Percentiles rank a stretch among this genome's conserved stretches.
These are phyloP conservation scores for Verticillium alfalfae DNA, from an alignment of 2,329 filamentous ascomycete species.

Conservation along the genomic window DNA sequence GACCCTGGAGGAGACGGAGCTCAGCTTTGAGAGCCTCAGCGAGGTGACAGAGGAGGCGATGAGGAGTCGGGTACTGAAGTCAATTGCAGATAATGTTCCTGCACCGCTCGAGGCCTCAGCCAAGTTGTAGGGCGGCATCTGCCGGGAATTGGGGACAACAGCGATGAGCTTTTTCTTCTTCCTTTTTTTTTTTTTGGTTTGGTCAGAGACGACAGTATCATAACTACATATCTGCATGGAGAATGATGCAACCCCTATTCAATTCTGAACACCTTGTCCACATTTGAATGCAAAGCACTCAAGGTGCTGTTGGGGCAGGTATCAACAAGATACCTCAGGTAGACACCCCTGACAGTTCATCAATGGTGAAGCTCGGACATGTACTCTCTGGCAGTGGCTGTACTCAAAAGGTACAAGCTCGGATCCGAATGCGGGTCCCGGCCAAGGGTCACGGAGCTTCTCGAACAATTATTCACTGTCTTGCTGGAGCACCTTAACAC, in stretches of 20 bases:
- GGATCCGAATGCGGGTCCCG: not conserved
- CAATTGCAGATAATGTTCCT: slow-evolving; percentile 11
- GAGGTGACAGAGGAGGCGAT: slow-evolving; percentile 38
- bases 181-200: no score
- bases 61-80: slow-evolving; percentile 26
- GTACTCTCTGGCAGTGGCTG: not conserved
- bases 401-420: not conserved
- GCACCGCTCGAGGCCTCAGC: slow-evolving; percentile 16
- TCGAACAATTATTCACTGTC: not conserved
- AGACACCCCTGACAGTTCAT: no score
- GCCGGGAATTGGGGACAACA: no score
- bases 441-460: not conserved
- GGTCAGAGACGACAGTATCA: no score
- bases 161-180: no score
- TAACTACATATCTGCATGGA: no score
- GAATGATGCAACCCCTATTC: no score
- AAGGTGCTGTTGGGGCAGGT: no score
- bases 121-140: slow-evolving; percentile 19
- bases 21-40: slow-evolving; percentile 37
- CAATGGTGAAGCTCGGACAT: not conserved
- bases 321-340: no score
- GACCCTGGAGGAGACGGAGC: slow-evolving; percentile 40
- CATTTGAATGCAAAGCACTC: no score
- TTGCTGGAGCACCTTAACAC: not conserved
- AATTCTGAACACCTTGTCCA: no score